Evolutionary conservation across 2,329 filamentous ascomycete genomes (phyloP).

Genomic region (Talaromyces sp.): DNA sequence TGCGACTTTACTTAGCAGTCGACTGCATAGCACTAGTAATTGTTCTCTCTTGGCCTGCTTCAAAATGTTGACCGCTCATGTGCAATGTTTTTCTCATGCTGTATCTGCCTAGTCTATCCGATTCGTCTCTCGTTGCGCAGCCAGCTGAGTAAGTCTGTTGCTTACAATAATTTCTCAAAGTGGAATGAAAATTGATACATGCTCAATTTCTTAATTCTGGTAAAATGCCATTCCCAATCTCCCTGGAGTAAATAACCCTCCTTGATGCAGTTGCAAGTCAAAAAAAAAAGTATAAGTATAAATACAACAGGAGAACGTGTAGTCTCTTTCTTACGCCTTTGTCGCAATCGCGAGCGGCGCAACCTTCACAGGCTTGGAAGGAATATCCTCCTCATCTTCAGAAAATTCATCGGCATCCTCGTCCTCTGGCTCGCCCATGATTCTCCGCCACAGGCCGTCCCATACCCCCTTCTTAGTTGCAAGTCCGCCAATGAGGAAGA

Average conservation of each 20-base stretch:
- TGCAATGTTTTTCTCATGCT: not conserved
- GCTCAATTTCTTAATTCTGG: not conserved
- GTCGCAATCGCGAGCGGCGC: not conserved
- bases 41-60: too few relatives aligned
- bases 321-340: not conserved
- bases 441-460: constrained; percentile 69
- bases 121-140: too few relatives aligned
- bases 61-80: not conserved
- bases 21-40: too few relatives aligned
- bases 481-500: constrained; percentile 82
- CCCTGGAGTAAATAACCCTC: not conserved
- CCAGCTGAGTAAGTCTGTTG: too few relatives aligned
- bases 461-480: constrained; percentile 91
- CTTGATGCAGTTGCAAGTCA: not conserved
- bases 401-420: constrained; percentile 50
- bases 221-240: not conserved
- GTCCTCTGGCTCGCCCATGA: constrained; percentile 54
- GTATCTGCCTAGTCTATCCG: too few relatives aligned
- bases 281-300: not conserved
- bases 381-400: constrained; percentile 36
- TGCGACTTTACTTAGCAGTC: too few relatives aligned
- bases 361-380: not conserved
- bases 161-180: too few relatives aligned
- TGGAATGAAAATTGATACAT: not conserved
- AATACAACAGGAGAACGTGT: not conserved